A percentile compares a stretch with the other conserved stretches of the same genome.
Evolutionary conservation across 805 yeast genomes (phyloP).

Genomic region (Metschnikowia shivogae): DNA sequence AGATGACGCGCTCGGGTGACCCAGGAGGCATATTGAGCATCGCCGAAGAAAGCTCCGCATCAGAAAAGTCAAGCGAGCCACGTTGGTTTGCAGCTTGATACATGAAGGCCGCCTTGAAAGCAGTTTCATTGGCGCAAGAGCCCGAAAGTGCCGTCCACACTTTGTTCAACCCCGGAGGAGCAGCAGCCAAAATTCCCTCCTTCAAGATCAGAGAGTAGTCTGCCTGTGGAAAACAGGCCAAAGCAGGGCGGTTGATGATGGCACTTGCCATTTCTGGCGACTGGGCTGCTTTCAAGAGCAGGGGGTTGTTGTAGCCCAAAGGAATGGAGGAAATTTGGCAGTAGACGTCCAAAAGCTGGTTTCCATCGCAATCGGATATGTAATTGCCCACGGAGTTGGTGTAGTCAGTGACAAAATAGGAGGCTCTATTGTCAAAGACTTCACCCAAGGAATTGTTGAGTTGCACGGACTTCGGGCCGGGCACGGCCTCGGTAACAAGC

Average conservation of each 20-base stretch:
- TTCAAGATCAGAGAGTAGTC: constrained; percentile 48
- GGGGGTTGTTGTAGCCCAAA: constrained; percentile 43
- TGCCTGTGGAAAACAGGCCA: constrained; percentile 58
- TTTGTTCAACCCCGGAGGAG: constrained; percentile 56
- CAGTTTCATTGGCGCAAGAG: constrained; percentile 67
- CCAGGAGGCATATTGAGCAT: constrained; percentile 53
- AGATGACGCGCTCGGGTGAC: constrained; percentile 47
- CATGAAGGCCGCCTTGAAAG: constrained; percentile 69
- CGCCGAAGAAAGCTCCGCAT: constrained; percentile 43
- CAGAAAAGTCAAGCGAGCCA: constrained; percentile 42
- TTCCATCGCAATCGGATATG: constrained; percentile 41
- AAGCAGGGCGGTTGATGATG: constrained; percentile 40
- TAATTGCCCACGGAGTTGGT: constrained; percentile 37
- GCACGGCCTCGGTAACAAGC: constrained; percentile 27
- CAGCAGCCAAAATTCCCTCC: constrained; percentile 54
- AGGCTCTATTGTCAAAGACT: constrained; percentile 40
- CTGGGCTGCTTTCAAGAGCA: constrained; percentile 32
- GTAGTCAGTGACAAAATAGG: constrained; percentile 41
- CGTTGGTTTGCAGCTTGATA: constrained; percentile 54
- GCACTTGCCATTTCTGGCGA: constrained; percentile 41
- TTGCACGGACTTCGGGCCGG: constrained; percentile 34
- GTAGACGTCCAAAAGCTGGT: constrained; percentile 37
- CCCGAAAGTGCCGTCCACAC: constrained; percentile 68
- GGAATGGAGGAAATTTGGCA: constrained; percentile 43
- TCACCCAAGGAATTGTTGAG: constrained; percentile 33